Percentiles rank a stretch among this genome's conserved stretches.
phyloP scores from a whole-genome alignment of 106 monocot species.

The Dendrobium officinale region DNA sequence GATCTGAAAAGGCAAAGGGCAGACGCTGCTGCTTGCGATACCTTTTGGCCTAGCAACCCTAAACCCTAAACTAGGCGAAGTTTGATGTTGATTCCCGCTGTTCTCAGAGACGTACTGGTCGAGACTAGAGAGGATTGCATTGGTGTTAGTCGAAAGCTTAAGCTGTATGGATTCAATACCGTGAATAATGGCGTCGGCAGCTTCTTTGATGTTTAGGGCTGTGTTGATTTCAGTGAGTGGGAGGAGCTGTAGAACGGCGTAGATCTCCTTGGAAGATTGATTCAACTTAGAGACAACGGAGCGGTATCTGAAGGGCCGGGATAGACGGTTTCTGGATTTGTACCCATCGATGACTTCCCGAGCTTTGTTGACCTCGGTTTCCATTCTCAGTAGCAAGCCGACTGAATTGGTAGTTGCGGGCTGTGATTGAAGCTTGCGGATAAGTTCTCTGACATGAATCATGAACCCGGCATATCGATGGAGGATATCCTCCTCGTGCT shows the following conservation, averaged over 20 bases:
- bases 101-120: not conserved
- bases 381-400: constrained; percentile 2
- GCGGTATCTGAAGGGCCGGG: not conserved
- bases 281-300: constrained; percentile 5
- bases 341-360: not conserved
- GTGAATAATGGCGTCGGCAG: constrained; percentile 5
- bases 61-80: not conserved
- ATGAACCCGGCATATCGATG: not conserved
- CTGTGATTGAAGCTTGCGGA: not conserved
- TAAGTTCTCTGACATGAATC: not conserved
- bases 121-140: not conserved
- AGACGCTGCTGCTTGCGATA: not conserved
- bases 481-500: not conserved
- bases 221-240: not conserved
- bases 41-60: not conserved
- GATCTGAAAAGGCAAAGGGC: not conserved
- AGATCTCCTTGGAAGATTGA: constrained; percentile 1
- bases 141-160: not conserved
- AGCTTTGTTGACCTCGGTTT: constrained; percentile 4
- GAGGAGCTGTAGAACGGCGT: not conserved
- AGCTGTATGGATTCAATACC: not conserved
- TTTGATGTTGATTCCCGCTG: not conserved
- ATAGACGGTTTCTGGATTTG: not conserved
- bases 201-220: not conserved
- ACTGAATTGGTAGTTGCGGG: not conserved